These are phyloP conservation scores for Monotropa hypopitys DNA, from an alignment of 179 eudicot genomes.

Conservation along the genomic window DNA sequence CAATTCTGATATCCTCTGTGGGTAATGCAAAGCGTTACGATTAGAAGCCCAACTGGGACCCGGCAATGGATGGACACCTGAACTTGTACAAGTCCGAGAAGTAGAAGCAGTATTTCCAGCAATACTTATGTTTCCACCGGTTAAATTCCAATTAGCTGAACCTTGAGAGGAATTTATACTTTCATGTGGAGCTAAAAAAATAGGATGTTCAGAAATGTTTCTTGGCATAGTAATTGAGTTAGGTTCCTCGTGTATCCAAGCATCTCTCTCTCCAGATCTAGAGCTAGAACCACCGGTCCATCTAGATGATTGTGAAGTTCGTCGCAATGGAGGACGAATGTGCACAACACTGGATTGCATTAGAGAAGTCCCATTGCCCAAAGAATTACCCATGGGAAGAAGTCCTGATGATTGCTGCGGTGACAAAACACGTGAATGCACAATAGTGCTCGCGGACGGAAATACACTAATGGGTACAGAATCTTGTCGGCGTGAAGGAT, in stretches of 20 bases:
- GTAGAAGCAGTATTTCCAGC: conserved; percentile 41
- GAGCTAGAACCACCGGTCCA: conserved; percentile 38
- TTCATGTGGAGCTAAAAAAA: conserved; percentile 46
- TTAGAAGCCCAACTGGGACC: conserved; percentile 38
- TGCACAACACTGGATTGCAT: conserved; percentile 25
- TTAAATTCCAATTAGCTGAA: conserved; percentile 36
- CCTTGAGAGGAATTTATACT: conserved; percentile 29
- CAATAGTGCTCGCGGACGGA: conserved; percentile 17
- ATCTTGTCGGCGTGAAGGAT: conserved; percentile 37
- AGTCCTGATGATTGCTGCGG: conserved; percentile 35
- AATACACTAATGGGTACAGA: conserved; percentile 24
- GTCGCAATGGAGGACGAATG: conserved; percentile 35
- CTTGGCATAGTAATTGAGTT: conserved; percentile 37
- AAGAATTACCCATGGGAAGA: conserved; percentile 31
- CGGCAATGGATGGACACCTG: conserved; percentile 24
- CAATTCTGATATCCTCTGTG: conserved; percentile 62
- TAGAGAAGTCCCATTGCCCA: conserved; percentile 25
- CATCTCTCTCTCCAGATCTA: conserved; percentile 36
- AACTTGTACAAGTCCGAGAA: conserved; percentile 36
- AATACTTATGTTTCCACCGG: conserved; percentile 20
- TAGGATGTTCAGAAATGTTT: conserved; percentile 47
- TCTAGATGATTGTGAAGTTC: conserved; percentile 36
- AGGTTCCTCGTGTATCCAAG: conserved; percentile 23
- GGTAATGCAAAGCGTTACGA: conserved; percentile 39
- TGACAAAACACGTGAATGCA: conserved; percentile 22